Percentiles rank a stretch among this genome's conserved stretches.
Conservation (phyloP, 2,329 filamentous ascomycete species). For the Alternaria ethzedia region DNA sequence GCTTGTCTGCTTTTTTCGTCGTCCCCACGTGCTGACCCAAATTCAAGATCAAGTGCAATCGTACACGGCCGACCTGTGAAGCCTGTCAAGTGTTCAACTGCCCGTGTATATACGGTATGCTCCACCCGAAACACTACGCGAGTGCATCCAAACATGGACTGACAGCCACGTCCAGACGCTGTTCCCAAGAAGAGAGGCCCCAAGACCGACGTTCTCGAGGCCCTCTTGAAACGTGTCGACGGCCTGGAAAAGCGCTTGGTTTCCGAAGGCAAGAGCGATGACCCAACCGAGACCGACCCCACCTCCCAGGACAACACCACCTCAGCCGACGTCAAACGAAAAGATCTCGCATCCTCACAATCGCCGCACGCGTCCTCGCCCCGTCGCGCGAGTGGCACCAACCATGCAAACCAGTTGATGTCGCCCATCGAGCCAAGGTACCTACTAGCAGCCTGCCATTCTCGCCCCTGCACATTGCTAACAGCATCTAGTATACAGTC, state of each 20-base stretch:
- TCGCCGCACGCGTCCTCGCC: conserved; percentile 35
- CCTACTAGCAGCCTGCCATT: conserved; percentile 10
- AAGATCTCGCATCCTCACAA: conserved; percentile 24
- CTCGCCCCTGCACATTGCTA: conserved; percentile 16
- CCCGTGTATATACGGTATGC: conserved; percentile 81
- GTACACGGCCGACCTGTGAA: conserved; percentile 82
- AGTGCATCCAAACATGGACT: conserved; percentile 14
- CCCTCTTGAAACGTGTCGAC: conserved; percentile 82
- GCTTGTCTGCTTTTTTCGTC: conserved; percentile 10
- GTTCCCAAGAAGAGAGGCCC: conserved; percentile 88
- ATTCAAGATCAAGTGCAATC: conserved; percentile 86
- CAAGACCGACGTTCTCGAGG: conserved; percentile 88
- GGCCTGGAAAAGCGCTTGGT: conserved; percentile 82
- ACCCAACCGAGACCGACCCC: conserved; percentile 35
- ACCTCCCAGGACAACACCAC: conserved; percentile 19
- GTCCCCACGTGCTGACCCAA: conserved; percentile 18
- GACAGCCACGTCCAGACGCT: conserved; percentile 65
- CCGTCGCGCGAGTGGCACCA: conserved; percentile 26
- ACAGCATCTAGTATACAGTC: conserved; percentile 45
- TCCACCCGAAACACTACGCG: conserved; percentile 6
- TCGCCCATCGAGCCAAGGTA: conserved; percentile 49
- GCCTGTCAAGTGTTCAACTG: conserved; percentile 90
- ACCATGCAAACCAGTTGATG: conserved; percentile 42
- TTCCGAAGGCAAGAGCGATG: conserved; percentile 56
- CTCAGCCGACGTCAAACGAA: conserved; percentile 26